Conservation (phyloP, 805 yeast species). For the Monosporozyma aquatica region DNA sequence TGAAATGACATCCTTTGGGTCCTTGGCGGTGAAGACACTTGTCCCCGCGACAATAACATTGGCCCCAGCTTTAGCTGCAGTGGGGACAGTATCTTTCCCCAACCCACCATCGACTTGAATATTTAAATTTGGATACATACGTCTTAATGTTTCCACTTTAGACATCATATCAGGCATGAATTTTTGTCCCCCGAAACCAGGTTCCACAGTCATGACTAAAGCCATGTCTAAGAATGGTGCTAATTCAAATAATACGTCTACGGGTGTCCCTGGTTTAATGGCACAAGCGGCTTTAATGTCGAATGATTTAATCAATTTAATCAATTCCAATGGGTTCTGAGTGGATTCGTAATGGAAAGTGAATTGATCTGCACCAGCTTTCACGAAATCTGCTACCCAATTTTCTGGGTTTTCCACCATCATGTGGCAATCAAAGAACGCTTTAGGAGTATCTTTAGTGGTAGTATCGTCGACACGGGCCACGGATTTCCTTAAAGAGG, state of each 20-base stretch:
- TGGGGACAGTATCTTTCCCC: slow-evolving; percentile 73
- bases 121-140: slow-evolving; percentile 64
- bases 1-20: slow-evolving; percentile 67
- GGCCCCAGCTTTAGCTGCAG: slow-evolving; percentile 95
- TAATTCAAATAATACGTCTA: slow-evolving; percentile 67
- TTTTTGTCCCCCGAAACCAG: slow-evolving; percentile 97
- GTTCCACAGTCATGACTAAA: slow-evolving; percentile 97
- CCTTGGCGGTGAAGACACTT: slow-evolving; percentile 75
- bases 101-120: slow-evolving; percentile 97
- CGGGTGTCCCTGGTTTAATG: slow-evolving; percentile 85
- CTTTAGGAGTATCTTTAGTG: slow-evolving; percentile 35
- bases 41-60: slow-evolving; percentile 98
- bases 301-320: slow-evolving; percentile 60
- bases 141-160: slow-evolving; percentile 72
- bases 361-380: slow-evolving; percentile 91
- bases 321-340: slow-evolving; percentile 61
- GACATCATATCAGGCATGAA: slow-evolving; percentile 96
- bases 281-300: slow-evolving; percentile 96
- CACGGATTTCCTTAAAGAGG: slow-evolving; percentile 63
- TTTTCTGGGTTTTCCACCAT: slow-evolving; percentile 89
- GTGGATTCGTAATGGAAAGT: slow-evolving; percentile 96
- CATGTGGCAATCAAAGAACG: slow-evolving; percentile 92
- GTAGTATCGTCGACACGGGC: slow-evolving; percentile 49
- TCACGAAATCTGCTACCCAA: slow-evolving; percentile 89
- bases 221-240: slow-evolving; percentile 84